Base-by-base conservation (phyloP, 163 green algal genomes). In the Trebouxia gelatinosa region DNA sequence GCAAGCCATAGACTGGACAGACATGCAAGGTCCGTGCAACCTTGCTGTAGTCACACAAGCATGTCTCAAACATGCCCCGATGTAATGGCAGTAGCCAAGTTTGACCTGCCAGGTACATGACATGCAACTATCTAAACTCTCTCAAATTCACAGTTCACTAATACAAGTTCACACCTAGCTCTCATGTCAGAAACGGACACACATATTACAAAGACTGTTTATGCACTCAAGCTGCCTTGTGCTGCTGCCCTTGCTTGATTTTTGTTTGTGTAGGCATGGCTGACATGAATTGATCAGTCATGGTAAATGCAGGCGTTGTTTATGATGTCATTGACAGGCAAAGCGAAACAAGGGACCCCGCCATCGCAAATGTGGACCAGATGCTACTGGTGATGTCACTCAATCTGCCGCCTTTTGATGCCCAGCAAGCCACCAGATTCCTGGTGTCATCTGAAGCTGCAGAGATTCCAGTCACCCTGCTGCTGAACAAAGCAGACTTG, bases 401-500 rank as follows among this genome's bases (percentile, higher is more conserved):
- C 1, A 84, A 83, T 28, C 68, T 88, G 65, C 93, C 93, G 21
- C 86, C 88, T 72, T 95, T 96, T 84, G 89, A 98, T 75, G 75
- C 86, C 9, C n/a, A 23, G 13, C 86, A 95, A 66, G 88, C 97
- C 48, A 96, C 87, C 6, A 82, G 93, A 19, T 98, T 98, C 81
- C 89, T 99, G 29, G 90, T 98, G 31, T 83, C 80, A 11, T 85
- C 92, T 3, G 93, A 97, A 76, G 89, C 89, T 0, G 87, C 90
- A 0, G 89, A 86, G 3, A 82, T 98, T 32, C 87, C 89, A 19
- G 89, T 98, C 54, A 88, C 85, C 2, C 81, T 98, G 23, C 84
- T 94, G 21, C 88, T 99, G 6, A 99, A 98, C 86, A 99, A 99
- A 85, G 86, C 82, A 1, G 95, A 98, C 79, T 86, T 98, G 29